Evolutionary conservation across 768 basidiomycete genomes (phyloP), one percentile per base, ranked within the genome.

Genomic region (Hygrocybe punicea): DNA sequence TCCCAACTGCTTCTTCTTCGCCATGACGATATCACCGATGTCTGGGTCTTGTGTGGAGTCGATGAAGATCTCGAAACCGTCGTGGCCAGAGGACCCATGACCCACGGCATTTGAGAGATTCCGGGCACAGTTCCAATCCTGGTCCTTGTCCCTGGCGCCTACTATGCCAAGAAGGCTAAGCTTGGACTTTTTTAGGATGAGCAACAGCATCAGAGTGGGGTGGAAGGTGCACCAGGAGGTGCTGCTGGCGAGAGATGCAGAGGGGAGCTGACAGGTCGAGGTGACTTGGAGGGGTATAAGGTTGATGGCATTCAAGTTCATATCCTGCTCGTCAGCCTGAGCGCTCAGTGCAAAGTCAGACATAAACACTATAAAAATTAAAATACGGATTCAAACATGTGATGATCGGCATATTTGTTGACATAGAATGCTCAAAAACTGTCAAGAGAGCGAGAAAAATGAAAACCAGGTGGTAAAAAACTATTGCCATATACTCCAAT

Each of bases 101-200:
- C n/a, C n/a, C n/a, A n/a, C n/a, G n/a, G n/a, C n/a, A n/a, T 56
- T 48, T 9, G 82, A 84, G 44, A 87, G 72, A 63, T 88, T 87
- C 48, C 69, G 33, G 16, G 39, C 45, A 45, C 47, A 42, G 14
- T 60, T 55, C 10, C 70, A 71, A 2, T 57, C 67, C 39, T 67
- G 67, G 44, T 72, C 72, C 50, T 71, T 72, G 13, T 72, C 65
- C 58, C 67, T 71, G 48, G 65, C 67, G 23, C 68, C 69, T 21
- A 70, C 65, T n/a, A n/a, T n/a, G 36, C 68, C 65, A 17, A 78
- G 71, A 33, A 80, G 64, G 44, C 71, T 63, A 23, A 89, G 78
- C 63, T 84, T 89, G 1, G 83, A 84, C 65, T 87, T 89, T 73
- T 87, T 90, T 14, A 85, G 88, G 10, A 88, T 84, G 57, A 90